A percentile compares a stretch with the other conserved stretches of the same genome.
phyloP scores from a whole-genome alignment of 352 stramenopile species.

The Phytophthora parvispora region DNA sequence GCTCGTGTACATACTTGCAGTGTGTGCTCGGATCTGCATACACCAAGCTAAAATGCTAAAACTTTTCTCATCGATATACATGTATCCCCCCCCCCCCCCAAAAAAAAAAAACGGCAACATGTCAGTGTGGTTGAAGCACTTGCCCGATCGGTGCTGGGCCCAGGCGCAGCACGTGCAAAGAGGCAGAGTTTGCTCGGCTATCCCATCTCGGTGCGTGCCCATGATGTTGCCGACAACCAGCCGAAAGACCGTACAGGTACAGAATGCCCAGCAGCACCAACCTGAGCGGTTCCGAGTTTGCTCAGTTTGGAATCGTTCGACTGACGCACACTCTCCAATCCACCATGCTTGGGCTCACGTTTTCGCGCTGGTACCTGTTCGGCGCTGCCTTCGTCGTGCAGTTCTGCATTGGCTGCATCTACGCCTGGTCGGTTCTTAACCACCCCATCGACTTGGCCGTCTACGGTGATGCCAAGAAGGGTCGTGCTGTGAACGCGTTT shows the following conservation, averaged over 20 bases:
- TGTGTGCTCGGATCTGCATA: no score
- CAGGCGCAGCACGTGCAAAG: constrained; percentile 2
- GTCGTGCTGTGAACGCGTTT: constrained; percentile 70
- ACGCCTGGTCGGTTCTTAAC: constrained; percentile 82
- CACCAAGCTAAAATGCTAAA: neutral
- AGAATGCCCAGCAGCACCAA: neutral
- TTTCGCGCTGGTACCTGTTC: constrained; percentile 80
- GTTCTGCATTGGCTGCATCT: constrained; percentile 79
- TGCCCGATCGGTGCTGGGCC: neutral
- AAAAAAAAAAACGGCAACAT: no score
- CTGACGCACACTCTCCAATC: constrained; percentile 3
- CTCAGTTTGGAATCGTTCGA: constrained; percentile 20
- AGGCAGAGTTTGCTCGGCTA: neutral
- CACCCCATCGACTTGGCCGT: constrained; percentile 64
- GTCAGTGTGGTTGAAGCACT: constrained; percentile 18
- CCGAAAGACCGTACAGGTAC: no score
- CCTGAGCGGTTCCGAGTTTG: neutral
- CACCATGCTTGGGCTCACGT: constrained; percentile 40
- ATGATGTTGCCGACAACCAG: neutral
- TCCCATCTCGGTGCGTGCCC: constrained; percentile 1
- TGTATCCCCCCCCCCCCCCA: no score
- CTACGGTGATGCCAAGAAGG: constrained; percentile 58
- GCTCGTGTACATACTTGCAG: no score
- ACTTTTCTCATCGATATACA: no score
- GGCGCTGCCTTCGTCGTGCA: constrained; percentile 68